Evolutionary conservation across 495 filamentous ascomycete species (phyloP).

Genomic region (Penicillium salamii): DNA sequence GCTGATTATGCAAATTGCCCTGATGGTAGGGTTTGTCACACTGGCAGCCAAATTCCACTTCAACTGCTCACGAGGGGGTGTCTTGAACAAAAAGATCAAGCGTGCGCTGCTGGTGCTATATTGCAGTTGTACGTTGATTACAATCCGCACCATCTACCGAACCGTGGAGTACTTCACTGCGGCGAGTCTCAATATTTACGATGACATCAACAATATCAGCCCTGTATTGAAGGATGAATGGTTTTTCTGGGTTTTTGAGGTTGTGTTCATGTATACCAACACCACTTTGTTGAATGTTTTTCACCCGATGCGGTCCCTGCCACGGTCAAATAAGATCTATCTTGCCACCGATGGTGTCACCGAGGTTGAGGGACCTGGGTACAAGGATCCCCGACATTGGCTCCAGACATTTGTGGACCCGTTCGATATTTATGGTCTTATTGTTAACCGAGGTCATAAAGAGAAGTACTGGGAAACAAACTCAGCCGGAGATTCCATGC

Average conservation of each 20-base stretch:
- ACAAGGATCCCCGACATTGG: slow-evolving; percentile 53
- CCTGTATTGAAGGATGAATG: slow-evolving; percentile 63
- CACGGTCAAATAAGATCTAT: slow-evolving; percentile 61
- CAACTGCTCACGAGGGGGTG: slow-evolving; percentile 51
- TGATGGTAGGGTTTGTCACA: slow-evolving; percentile 58
- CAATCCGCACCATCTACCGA: slow-evolving; percentile 62
- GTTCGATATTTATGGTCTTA: slow-evolving; percentile 61
- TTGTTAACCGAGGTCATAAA: slow-evolving; percentile 47
- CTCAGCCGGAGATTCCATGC: background rate
- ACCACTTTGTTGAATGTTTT: slow-evolving; percentile 58
- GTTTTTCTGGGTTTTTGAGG: slow-evolving; percentile 74
- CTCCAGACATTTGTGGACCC: slow-evolving; percentile 61
- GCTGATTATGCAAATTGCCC: slow-evolving; percentile 63
- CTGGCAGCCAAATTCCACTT: slow-evolving; percentile 58
- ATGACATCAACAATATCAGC: slow-evolving; percentile 40
- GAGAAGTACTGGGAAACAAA: slow-evolving; percentile 55
- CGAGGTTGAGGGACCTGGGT: slow-evolving; percentile 63
- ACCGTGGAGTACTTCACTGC: slow-evolving; percentile 61
- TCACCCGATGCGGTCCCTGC: slow-evolving; percentile 61
- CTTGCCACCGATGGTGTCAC: slow-evolving; percentile 61
- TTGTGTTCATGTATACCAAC: slow-evolving; percentile 61
- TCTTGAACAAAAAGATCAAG: slow-evolving; percentile 55
- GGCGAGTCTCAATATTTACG: slow-evolving; percentile 30
- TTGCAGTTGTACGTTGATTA: slow-evolving; percentile 57
- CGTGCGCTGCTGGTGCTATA: slow-evolving; percentile 60